These are phyloP conservation scores for Lichtheimia corymbifera DNA, from an alignment of 371 early-diverging fungal genomes.

Conservation along the genomic window DNA sequence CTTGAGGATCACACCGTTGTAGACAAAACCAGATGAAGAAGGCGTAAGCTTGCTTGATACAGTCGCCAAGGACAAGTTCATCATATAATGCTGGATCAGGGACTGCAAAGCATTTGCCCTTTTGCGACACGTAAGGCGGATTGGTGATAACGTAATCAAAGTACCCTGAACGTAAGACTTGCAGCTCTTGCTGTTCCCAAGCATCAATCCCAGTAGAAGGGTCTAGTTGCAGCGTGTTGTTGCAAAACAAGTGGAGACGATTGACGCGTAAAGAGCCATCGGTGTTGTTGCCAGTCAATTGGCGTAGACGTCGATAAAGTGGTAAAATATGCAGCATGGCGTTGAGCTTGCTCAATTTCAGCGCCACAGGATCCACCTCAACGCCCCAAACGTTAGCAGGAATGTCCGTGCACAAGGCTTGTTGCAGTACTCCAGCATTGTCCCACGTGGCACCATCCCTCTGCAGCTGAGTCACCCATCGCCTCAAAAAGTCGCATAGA, in stretches of 20 bases:
- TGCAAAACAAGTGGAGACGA: slow-evolving; percentile 55
- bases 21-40: slow-evolving; percentile 52
- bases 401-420: slow-evolving; percentile 33
- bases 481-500: slow-evolving; percentile 51
- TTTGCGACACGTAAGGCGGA: slow-evolving; percentile 68
- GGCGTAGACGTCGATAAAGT: slow-evolving; percentile 31
- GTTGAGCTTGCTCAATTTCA: slow-evolving; percentile 43
- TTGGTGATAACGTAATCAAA: slow-evolving; percentile 24
- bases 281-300: slow-evolving; percentile 14
- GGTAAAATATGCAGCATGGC: slow-evolving; percentile 43
- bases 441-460: slow-evolving; percentile 39
- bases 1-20: slow-evolving; percentile 35
- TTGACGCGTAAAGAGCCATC: slow-evolving; percentile 32
- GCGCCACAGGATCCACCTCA: slow-evolving; percentile 64
- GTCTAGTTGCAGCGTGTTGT: slow-evolving; percentile 56
- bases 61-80: slow-evolving; percentile 45
- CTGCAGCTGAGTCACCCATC: slow-evolving; percentile 39
- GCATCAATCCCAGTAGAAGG: slow-evolving; percentile 25
- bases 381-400: slow-evolving; percentile 59
- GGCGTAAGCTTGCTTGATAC: slow-evolving; percentile 42
- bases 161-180: not conserved
- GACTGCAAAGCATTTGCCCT: slow-evolving; percentile 57
- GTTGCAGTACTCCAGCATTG: slow-evolving; percentile 21
- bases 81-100: slow-evolving; percentile 61
- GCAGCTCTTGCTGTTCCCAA: not conserved